Evolutionary conservation across 768 basidiomycete species (phyloP).

Genomic region (Lentinus tigrinus): DNA sequence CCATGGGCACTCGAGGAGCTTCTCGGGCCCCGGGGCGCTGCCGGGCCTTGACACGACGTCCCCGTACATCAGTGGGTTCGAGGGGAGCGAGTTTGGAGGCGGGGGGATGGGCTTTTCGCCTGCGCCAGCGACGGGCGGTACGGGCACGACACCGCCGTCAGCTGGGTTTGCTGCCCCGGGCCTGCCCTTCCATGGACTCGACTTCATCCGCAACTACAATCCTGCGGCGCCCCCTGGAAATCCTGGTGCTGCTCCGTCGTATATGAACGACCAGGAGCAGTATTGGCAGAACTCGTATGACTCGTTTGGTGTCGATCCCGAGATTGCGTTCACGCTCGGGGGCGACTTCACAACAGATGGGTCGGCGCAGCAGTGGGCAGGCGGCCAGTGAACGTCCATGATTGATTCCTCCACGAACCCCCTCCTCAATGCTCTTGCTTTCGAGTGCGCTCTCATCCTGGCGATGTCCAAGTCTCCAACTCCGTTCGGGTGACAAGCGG

Average conservation of each 20-base stretch:
- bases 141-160: constrained; percentile 21
- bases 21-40: constrained; percentile 9
- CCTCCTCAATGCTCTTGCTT: background rate
- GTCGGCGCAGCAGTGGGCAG: constrained; percentile 10
- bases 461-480: too few relatives aligned
- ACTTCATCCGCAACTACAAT: constrained; percentile 78
- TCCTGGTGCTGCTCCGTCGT: background rate
- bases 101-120: constrained; percentile 4
- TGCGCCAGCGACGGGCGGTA: background rate
- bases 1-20: constrained; percentile 14
- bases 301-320: constrained; percentile 74
- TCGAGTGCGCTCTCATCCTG: too few relatives aligned
- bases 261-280: constrained; percentile 37
- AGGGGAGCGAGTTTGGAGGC: constrained; percentile 8
- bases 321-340: constrained; percentile 64
- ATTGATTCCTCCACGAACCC: background rate
- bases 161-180: constrained; percentile 63
- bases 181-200: constrained; percentile 81
- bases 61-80: constrained; percentile 3
- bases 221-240: constrained; percentile 30
- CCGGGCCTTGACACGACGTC: constrained; percentile 12
- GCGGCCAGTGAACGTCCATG: constrained; percentile 5
- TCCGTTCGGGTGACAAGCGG: too few relatives aligned
- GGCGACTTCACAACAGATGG: constrained; percentile 29
- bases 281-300: constrained; percentile 62